Base-by-base conservation (phyloP, 2,329 filamentous ascomycete genomes). In the Mycogone perniciosa region DNA sequence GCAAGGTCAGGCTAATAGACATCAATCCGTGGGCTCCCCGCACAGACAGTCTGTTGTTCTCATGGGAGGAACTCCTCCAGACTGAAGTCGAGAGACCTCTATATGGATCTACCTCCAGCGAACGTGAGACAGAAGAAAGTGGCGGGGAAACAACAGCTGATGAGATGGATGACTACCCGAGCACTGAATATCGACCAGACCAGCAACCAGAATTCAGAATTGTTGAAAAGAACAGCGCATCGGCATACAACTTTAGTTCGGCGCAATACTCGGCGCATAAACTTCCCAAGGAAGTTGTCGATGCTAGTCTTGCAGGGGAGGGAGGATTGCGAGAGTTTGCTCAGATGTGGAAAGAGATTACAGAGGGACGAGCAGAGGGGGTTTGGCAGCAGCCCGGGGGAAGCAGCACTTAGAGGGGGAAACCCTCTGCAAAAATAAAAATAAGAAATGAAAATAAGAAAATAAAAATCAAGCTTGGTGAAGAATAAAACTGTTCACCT, bases 241-340 rank as follows among this genome's bases (percentile, higher is more conserved):
- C 92, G 54, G 91, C 91, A 1, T 93, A 89, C 64, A 87, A 86
- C 59, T 95, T 96, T 64, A 84, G 81, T 57, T 86, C 88, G 4
- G 81, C 89, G 1, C 88, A 92, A 62, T 97, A 95, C 67, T 96
- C 90, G 55, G 92, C 93, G 3, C 92, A 97, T 65, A 99, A 97
- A 70, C 72, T 99, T 59, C 93, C 93, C 1, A 90, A 85, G 66
- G 93, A 99, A 60, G 89, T 97, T 2, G 91, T 96, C 3, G 82
- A 86, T 59, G 84, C 83, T 20, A 80, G 81, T 57, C 61, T 79
- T 57, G 78, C 78, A 1, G 86, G 87, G 4, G 82, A 88, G 50
- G 88, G 86, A 3, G 86, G 86, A 0, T 77, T 97, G 72, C 78
- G 85, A 54, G 90, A 95, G 68, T 91, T 93, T 70, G 82, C 87